These are phyloP conservation scores for Batkoa obscura DNA, from an alignment of 371 early-diverging fungal genomes.

Conservation along the genomic window DNA sequence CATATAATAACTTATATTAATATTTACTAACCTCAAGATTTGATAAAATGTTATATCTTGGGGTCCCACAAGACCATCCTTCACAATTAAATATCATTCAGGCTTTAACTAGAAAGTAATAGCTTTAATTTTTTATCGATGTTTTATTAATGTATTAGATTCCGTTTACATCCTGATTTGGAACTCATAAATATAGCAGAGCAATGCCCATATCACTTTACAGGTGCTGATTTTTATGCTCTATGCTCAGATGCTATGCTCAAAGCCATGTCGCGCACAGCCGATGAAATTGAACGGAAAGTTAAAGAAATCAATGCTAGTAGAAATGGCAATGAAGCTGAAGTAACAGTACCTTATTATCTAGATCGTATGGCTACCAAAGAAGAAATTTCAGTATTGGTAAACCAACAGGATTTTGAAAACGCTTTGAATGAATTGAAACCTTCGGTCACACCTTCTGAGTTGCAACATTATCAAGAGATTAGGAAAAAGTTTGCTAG, in stretches of 20 bases:
- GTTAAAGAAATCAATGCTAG: not conserved
- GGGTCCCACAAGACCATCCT: conserved; percentile 71
- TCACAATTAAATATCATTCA: conserved; percentile 70
- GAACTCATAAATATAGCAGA: conserved; percentile 56
- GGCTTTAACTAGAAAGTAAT: conserved; percentile 83
- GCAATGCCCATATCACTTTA: conserved; percentile 73
- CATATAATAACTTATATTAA: conserved; percentile 8
- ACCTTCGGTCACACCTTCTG: conserved; percentile 75
- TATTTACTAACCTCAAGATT: conserved; percentile 30
- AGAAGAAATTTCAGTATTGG: conserved; percentile 48
- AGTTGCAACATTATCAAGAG: conserved; percentile 67
- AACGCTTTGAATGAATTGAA: conserved; percentile 62
- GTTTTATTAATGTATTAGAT: conserved; percentile 19
- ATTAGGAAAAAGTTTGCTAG: conserved; percentile 38
- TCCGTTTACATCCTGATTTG: conserved; percentile 56
- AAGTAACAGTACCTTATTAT: conserved; percentile 63
- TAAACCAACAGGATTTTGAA: conserved; percentile 61
- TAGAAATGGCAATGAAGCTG: conserved; percentile 7
- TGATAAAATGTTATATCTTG: conserved; percentile 88
- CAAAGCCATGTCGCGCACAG: conserved; percentile 82
- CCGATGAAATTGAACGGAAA: conserved; percentile 43
- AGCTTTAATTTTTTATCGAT: not conserved
- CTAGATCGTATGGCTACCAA: conserved; percentile 51
- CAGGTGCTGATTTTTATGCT: conserved; percentile 97
- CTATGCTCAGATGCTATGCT: conserved; percentile 92